Evolutionary conservation across 257 asterid species (phyloP), one percentile per base, ranked within the genome.

Genomic region (Nicotiana tabacum): DNA sequence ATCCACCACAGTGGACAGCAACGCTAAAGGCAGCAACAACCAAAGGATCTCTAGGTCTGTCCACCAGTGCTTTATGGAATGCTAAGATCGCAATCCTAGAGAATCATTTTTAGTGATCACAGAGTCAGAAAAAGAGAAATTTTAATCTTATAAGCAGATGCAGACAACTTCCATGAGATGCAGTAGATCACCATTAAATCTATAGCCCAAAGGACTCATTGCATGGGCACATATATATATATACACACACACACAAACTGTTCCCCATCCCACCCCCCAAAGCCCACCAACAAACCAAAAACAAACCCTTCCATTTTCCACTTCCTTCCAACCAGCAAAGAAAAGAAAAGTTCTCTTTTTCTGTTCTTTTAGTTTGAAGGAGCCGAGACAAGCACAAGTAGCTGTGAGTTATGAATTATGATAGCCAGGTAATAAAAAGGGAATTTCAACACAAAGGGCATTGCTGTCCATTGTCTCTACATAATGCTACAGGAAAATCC

Each of bases 21-120:
- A 83, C 65, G 56, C 89, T 56, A 67, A 86, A 86, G 55, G 87
- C 89, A 67, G 89, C 89, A 80, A 86, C 81, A 78, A 86, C 89
- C 81, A 76, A 18, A 12, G 89, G 89, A 79, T 86, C 83, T 57
- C 83, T 77, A 6, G 89, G 89, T 58, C 68, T 76, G 77, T 86
- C 89, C 46, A 11, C 68, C 65, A 86, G 48, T 32, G 89, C 89
- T 83, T 83, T 86, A 68, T 86, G 89, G 79, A 86, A 86, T 35
- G 89, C 85, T 61, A 86, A 86, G 64, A 86, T 81, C 0, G 78
- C 83, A 83, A 86, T 58, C 89, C 89, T 86, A 82, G 56, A 77
- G 64, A n/a, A 81, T 27, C 17, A 17, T 46, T 37, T 3, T 16
- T 10, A 33, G 32, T 81, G 77, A 33, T 81, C 15, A 46, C 15